phyloP scores from a whole-genome alignment of 139 green algal genomes.

The Chlorella vulgaris region DNA sequence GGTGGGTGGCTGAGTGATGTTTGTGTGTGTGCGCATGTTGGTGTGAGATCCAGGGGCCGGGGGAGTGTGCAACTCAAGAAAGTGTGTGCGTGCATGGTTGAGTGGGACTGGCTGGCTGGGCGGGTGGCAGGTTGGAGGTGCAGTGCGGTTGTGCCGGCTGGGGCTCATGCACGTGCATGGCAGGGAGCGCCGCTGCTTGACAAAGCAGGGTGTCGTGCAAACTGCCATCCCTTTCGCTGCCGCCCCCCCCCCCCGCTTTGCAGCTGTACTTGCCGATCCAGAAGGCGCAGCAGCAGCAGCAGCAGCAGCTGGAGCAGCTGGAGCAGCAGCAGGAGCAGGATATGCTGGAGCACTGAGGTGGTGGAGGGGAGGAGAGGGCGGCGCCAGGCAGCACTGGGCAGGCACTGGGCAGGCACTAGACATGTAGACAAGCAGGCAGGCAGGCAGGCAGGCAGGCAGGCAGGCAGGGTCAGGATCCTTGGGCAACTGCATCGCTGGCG shows the following conservation, averaged over 20 bases:
- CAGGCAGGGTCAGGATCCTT: background rate
- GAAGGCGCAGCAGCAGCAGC: constrained; percentile 24
- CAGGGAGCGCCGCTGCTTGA: too few relatives aligned
- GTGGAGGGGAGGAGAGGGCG: background rate
- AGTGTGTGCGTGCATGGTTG: too few relatives aligned
- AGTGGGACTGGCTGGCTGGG: too few relatives aligned
- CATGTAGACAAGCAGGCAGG: background rate
- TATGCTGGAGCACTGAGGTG: constrained; percentile 13
- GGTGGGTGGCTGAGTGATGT: too few relatives aligned
- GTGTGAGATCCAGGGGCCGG: too few relatives aligned
- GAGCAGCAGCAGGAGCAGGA: constrained; percentile 18
- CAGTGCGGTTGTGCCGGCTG: too few relatives aligned
- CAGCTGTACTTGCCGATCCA: constrained; percentile 30
- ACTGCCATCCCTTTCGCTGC: background rate
- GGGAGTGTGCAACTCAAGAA: too few relatives aligned
- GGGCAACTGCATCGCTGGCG: background rate
- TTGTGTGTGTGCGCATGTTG: too few relatives aligned
- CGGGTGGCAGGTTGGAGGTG: too few relatives aligned
- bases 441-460: background rate
- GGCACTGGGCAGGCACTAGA: background rate
- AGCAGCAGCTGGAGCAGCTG: constrained; percentile 30
- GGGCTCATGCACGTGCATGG: too few relatives aligned
- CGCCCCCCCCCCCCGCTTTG: background rate
- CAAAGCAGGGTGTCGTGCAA: too few relatives aligned
- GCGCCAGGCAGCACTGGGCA: too few relatives aligned